Base-by-base conservation (phyloP, 2,329 filamentous ascomycete genomes). In the Fusarium armeniacum region DNA sequence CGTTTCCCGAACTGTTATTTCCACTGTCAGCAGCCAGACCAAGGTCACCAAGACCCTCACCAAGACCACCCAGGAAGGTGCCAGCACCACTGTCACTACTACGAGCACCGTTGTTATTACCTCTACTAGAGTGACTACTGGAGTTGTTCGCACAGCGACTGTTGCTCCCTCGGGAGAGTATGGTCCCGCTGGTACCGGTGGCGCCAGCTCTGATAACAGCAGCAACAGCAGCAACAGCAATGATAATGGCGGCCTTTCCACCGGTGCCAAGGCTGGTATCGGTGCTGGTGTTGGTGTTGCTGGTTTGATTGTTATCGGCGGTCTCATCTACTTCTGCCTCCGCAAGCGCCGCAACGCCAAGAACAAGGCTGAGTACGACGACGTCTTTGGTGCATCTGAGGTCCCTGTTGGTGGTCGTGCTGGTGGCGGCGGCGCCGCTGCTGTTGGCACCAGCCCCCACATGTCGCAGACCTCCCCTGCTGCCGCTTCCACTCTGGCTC, bases 251-350 rank as follows among this genome's bases (percentile, higher is more conserved):
- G 79, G 81, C 6, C 76, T 83, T 12, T 80, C 79, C 2, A 81
- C 77, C 9, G 82, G 81, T 30, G 82, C 81, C 64, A 82, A 83
- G 78, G 80, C 79, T 44, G 82, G 82, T 56, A 83, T 83, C 38
- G 82, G 82, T 55, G 78, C 78, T 24, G 82, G 79, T 52, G 78
- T 75, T 20, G 81, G 77, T 64, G 72, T 81, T 24, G 81, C 67
- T 53, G 81, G 73, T 22, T 74, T 82, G 12, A 64, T 74, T 36
- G n/a, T 80, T 57, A 58, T 81, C 45, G 76, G 59, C 44, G 72
- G 62, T 22, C 57, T 77, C 45, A 35, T 76, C 43, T 78, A 76
- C 71, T 75, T 77, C 69, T 76, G 75, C 64, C 54, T 78, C 53
- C 73, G 73, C 62, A 72, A 74, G 58, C 76, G 80, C 62, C 74